phyloP scores from a whole-genome alignment of 257 asterid species.

The Nicotiana otophora region DNA sequence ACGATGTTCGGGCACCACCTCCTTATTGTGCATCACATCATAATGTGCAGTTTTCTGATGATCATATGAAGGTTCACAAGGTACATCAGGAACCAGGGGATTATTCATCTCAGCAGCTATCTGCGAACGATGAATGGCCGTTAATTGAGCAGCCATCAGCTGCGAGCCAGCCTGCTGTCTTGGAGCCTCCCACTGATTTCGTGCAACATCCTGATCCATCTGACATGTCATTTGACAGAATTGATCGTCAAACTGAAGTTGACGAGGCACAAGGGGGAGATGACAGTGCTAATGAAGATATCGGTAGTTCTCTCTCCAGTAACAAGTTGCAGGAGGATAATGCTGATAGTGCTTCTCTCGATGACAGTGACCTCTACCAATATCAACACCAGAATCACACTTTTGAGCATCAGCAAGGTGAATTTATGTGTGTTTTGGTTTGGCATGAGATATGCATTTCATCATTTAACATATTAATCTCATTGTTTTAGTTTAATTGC shows the following conservation, averaged over 20 bases:
- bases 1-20: conserved; percentile 36
- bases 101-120: conserved; percentile 40
- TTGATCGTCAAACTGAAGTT: conserved; percentile 29
- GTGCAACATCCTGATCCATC: conserved; percentile 45
- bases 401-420: conserved; percentile 54
- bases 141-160: conserved; percentile 51
- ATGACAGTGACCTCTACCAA: conserved; percentile 37
- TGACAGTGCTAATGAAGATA: conserved; percentile 39
- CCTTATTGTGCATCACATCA: conserved; percentile 22
- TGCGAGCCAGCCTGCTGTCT: conserved; percentile 24
- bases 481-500: neutral
- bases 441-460: neutral
- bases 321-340: conserved; percentile 46
- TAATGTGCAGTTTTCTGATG: conserved; percentile 29
- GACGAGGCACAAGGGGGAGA: conserved; percentile 48
- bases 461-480: neutral
- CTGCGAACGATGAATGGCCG: conserved; percentile 65
- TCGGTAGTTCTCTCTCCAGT: conserved; percentile 38
- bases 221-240: conserved; percentile 27
- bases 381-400: conserved; percentile 36
- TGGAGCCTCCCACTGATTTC: conserved; percentile 37
- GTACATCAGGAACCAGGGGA: conserved; percentile 30
- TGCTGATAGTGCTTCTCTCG: conserved; percentile 42
- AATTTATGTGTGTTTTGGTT: conserved; percentile 1
- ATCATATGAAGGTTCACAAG: conserved; percentile 28